Evolutionary conservation across 2,329 filamentous ascomycete species (phyloP), one percentile per base, ranked within the genome.

Genomic region (Colletotrichum salicis): DNA sequence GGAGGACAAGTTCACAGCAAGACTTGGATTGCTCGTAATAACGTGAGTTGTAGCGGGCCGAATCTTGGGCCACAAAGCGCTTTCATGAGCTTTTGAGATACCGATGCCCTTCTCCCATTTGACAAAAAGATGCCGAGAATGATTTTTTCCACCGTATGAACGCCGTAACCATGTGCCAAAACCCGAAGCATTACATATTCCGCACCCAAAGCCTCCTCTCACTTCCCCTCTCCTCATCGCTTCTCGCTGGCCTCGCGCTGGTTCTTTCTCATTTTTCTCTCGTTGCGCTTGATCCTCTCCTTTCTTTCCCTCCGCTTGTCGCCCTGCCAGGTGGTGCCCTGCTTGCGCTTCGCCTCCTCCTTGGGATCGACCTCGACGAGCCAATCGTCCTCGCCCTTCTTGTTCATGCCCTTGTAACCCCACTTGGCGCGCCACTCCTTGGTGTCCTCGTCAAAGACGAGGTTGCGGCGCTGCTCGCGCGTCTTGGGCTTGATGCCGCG

Each of bases 401-500:
- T 96, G 82, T 96, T 96, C 81, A 93, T 91, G 73, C 93, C 95
- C 85, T 96, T 93, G 85, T 96, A 97, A 0, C 96, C 96, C 94
- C 96, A 99, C 83, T 95, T 95, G 74, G 94, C 92, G 80, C 94
- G 93, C 94, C 95, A 98, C 81, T 96, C 93, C 75, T 94, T 93
- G 37, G 86, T 93, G 71, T 88, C 90, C 83, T 97, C 94, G 82
- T 98, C 94, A 82, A 92, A 98, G 68, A 92, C 90, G 77, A 95
- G 84, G 84, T 97, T 88, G 83, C 87, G 82, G 74, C 91, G 88
- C 82, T 91, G 88, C 80, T 96, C 94, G 76, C 93, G 90, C 76
- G 90, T 93, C 89, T 95, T 97, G 83, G 91, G 91, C 85, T 93
- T 94, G 84, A 99, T 98, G 67, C 96, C 96, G 88, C 98, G 97